Conservation (phyloP, 2,329 filamentous ascomycete genomes). For the Cytospora schulzeri region DNA sequence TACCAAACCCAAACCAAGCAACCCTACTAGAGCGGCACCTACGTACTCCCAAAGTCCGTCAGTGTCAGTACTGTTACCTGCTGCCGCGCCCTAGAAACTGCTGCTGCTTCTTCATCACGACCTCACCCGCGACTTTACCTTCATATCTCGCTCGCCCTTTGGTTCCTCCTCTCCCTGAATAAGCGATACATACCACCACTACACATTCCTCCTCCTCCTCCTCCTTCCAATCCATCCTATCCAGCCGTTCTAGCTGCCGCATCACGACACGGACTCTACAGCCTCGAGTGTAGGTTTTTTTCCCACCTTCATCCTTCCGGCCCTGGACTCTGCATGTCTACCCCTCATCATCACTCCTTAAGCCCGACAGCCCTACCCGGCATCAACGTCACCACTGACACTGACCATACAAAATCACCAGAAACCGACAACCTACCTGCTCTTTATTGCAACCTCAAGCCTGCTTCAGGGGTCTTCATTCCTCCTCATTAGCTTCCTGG, state of each 20-base stretch:
- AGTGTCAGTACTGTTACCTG: background rate
- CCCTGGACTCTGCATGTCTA: background rate
- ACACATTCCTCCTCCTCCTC: background rate
- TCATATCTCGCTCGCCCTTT: background rate
- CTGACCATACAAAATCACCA: conserved; percentile 8
- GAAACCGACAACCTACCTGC: conserved; percentile 5
- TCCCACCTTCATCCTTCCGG: background rate
- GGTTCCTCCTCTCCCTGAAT: background rate
- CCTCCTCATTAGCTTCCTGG: background rate
- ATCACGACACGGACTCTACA: background rate
- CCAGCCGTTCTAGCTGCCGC: background rate
- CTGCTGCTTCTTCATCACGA: conserved; percentile 1
- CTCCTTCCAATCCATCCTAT: background rate
- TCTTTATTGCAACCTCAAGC: background rate
- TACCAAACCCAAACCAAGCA: conserved; percentile 5
- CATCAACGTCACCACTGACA: conserved; percentile 19
- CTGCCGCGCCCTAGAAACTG: background rate
- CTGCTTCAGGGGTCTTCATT: conserved; percentile 6
- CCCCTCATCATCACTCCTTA: background rate
- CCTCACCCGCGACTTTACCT: background rate
- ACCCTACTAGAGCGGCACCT: conserved; percentile 1
- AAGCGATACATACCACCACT: background rate
- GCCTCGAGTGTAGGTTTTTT: background rate
- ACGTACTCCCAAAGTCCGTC: background rate
- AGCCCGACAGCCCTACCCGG: conserved; percentile 1